These are phyloP conservation scores for Plicaturopsis crispa DNA, from an alignment of 768 basidiomycete genomes.

Conservation along the genomic window DNA sequence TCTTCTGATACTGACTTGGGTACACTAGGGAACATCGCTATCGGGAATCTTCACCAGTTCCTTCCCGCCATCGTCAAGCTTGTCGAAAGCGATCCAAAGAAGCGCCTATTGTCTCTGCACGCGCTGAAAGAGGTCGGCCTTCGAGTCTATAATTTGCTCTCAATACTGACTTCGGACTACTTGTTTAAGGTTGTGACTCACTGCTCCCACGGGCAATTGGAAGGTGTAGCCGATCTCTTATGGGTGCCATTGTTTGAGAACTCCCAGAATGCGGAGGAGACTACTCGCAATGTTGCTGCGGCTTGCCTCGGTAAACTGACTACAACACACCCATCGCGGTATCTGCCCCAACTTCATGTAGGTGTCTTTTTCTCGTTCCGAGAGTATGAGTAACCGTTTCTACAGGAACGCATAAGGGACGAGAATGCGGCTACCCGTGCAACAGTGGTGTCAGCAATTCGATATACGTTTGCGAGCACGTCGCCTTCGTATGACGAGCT, in stretches of 20 bases:
- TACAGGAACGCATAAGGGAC: constrained; percentile 61
- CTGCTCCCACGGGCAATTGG: constrained; percentile 77
- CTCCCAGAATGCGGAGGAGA: constrained; percentile 85
- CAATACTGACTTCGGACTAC: not conserved
- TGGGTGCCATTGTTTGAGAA: constrained; percentile 93
- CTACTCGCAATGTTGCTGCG: constrained; percentile 89
- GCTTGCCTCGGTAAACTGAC: constrained; percentile 96
- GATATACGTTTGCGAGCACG: constrained; percentile 86
- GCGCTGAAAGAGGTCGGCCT: constrained; percentile 80
- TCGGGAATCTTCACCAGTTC: constrained; percentile 85
- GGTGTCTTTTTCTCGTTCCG: constrained; percentile 13
- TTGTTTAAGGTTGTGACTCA: constrained; percentile 77
- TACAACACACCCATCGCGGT: constrained; percentile 82
- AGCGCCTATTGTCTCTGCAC: constrained; percentile 80
- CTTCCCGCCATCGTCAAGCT: constrained; percentile 79
- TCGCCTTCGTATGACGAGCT: constrained; percentile 84
- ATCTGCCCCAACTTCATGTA: constrained; percentile 89
- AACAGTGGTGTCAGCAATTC: constrained; percentile 87
- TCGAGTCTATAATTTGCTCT: not conserved
- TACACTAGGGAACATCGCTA: constrained; percentile 94
- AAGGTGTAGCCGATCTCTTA: constrained; percentile 78
- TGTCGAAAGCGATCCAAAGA: constrained; percentile 66
- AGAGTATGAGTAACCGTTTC: not conserved
- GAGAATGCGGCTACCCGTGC: constrained; percentile 67
- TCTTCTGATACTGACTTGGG: not conserved